Conservation (phyloP, 2,329 filamentous ascomycete species). For the Monilinia polystroma region DNA sequence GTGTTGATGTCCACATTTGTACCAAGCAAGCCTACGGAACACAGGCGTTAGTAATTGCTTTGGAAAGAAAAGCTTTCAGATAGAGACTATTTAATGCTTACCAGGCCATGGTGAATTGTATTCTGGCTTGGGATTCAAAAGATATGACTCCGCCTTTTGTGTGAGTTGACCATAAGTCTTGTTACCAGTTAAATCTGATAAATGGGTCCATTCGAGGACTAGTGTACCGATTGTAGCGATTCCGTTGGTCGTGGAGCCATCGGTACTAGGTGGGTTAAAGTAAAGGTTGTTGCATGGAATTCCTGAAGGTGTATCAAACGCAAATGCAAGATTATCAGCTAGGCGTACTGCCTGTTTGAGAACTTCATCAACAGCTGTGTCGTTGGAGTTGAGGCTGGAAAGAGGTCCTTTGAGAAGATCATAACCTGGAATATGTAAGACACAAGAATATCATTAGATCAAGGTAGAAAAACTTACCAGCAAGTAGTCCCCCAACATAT, state of each 20-base stretch:
- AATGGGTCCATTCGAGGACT: slow-evolving; percentile 78
- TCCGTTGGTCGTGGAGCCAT: slow-evolving; percentile 59
- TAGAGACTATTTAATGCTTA: neutral
- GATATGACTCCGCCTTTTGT: slow-evolving; percentile 66
- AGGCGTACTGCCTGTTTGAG: slow-evolving; percentile 66
- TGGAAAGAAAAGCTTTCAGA: neutral
- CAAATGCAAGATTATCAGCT: slow-evolving; percentile 71
- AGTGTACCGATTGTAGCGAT: slow-evolving; percentile 76
- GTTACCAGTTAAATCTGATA: slow-evolving; percentile 73
- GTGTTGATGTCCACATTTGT: slow-evolving; percentile 61
- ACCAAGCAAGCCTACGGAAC: slow-evolving; percentile 59
- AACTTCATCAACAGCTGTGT: slow-evolving; percentile 52
- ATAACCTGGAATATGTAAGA: slow-evolving; percentile 48
- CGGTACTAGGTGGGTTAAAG: slow-evolving; percentile 54
- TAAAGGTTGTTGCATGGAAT: slow-evolving; percentile 69
- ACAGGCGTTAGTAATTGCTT: neutral
- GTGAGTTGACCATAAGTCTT: slow-evolving; percentile 63
- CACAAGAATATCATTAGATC: slow-evolving; percentile 1
- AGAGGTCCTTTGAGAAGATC: slow-evolving; percentile 71
- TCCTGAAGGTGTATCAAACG: slow-evolving; percentile 74
- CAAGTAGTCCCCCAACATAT: slow-evolving; percentile 77
- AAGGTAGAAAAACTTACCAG: slow-evolving; percentile 52
- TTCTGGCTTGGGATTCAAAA: slow-evolving; percentile 64
- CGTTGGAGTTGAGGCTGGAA: slow-evolving; percentile 48
- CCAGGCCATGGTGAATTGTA: slow-evolving; percentile 69